phyloP scores from a whole-genome alignment of 1,284 basidiomycete species.

The Apiotrichum gracile region DNA sequence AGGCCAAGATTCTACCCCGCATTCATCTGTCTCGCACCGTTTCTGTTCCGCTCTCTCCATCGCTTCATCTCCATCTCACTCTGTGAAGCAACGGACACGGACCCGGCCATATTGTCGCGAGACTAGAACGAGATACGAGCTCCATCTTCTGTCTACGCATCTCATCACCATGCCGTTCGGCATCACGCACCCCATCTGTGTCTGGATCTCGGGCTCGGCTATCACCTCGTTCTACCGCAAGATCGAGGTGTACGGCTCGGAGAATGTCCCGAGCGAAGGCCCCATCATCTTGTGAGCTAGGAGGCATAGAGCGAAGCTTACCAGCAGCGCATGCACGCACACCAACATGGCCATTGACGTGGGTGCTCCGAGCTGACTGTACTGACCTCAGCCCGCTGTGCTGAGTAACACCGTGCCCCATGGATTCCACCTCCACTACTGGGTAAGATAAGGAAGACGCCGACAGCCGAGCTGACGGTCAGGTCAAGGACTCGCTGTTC shows the following conservation, averaged over 20 bases:
- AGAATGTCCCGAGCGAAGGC: constrained; percentile 75
- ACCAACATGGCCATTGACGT: constrained; percentile 94
- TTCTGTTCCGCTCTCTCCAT: too few relatives aligned
- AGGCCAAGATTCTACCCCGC: too few relatives aligned
- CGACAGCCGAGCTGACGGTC: background rate
- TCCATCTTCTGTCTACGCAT: background rate
- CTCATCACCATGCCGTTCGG: constrained; percentile 47
- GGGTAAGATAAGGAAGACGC: constrained; percentile 58
- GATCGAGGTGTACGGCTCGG: constrained; percentile 71
- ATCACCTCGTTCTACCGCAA: constrained; percentile 80
- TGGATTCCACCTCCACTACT: constrained; percentile 67
- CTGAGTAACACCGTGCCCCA: constrained; percentile 44
- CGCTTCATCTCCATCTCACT: background rate
- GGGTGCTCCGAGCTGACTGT: constrained; percentile 37
- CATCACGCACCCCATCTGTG: constrained; percentile 59
- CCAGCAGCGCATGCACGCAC: constrained; percentile 69
- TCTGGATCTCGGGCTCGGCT: constrained; percentile 64
- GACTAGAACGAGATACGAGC: background rate
- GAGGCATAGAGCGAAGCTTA: background rate
- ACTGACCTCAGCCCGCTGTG: constrained; percentile 34
- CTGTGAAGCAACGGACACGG: background rate
- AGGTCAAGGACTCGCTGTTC: constrained; percentile 60
- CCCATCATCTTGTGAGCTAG: constrained; percentile 74
- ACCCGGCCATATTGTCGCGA: background rate
- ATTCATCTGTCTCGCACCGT: too few relatives aligned